A percentile compares a stretch with the other conserved stretches of the same genome.
Conservation (phyloP, 331 rosid genomes). For the Telfairia occidentalis region DNA sequence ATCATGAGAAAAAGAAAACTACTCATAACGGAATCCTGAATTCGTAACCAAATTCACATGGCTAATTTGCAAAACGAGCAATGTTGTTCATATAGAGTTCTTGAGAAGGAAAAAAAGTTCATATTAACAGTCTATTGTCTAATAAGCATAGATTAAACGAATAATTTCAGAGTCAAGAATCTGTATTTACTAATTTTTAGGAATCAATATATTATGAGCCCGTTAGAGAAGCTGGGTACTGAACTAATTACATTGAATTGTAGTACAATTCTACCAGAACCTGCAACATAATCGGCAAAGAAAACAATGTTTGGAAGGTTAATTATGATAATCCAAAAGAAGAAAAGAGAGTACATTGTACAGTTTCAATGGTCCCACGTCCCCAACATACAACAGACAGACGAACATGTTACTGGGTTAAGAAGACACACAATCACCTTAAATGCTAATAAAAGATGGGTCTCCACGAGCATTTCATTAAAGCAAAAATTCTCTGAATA, state of each 20-base stretch:
- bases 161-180: not conserved
- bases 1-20: not conserved
- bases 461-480: conserved; percentile 5
- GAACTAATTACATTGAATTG: not conserved
- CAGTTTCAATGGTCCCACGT: not conserved
- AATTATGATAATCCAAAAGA: not conserved
- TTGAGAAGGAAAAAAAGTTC: not conserved
- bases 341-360: not conserved
- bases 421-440: conserved; percentile 5
- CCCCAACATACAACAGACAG: conserved; percentile 6
- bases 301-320: not conserved
- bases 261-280: not conserved
- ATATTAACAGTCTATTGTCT: not conserved
- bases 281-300: not conserved
- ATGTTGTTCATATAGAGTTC: not conserved
- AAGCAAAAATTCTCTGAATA: not conserved
- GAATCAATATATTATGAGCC: not conserved
- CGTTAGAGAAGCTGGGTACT: not conserved
- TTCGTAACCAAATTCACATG: not conserved
- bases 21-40: not conserved
- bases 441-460: conserved; percentile 8
- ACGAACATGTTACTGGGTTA: conserved; percentile 1
- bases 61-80: not conserved
- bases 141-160: not conserved
- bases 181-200: not conserved